phyloP scores from a whole-genome alignment of 768 basidiomycete genomes.

The Tubosaeta brunneosetosa region DNA sequence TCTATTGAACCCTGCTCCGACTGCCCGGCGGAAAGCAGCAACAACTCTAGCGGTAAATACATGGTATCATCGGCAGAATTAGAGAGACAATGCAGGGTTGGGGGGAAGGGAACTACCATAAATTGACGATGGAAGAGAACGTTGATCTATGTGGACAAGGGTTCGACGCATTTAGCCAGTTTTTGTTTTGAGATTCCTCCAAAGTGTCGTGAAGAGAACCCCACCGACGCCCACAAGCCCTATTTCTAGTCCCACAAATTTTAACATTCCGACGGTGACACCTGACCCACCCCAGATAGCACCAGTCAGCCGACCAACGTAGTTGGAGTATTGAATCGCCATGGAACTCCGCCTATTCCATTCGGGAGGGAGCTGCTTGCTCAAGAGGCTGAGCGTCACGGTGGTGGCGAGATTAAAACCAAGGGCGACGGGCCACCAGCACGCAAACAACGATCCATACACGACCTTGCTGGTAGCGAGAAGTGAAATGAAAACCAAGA shows the following conservation, averaged over 20 bases:
- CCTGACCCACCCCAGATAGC: slow-evolving; percentile 68
- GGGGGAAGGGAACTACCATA: neutral
- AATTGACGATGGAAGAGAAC: neutral
- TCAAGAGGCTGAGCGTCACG: slow-evolving; percentile 59
- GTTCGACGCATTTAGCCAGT: slow-evolving; percentile 38
- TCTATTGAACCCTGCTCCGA: neutral
- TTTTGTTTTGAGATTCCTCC: slow-evolving; percentile 64
- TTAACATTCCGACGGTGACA: slow-evolving; percentile 48
- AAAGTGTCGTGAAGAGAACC: slow-evolving; percentile 49
- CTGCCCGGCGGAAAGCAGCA: neutral
- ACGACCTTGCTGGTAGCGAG: slow-evolving; percentile 37
- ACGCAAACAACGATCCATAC: slow-evolving; percentile 44
- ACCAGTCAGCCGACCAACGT: slow-evolving; percentile 57
- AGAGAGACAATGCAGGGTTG: neutral
- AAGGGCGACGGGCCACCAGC: slow-evolving; percentile 51
- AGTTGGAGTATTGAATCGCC: slow-evolving; percentile 67
- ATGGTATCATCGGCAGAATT: neutral
- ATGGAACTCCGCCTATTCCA: slow-evolving; percentile 57
- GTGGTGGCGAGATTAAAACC: slow-evolving; percentile 74
- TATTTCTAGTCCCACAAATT: slow-evolving; percentile 57
- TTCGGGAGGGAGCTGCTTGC: slow-evolving; percentile 60
- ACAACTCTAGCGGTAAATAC: neutral
- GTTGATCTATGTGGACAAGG: neutral
- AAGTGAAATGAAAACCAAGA: slow-evolving; percentile 48
- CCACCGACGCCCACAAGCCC: slow-evolving; percentile 56